A percentile compares a stretch with the other conserved stretches of the same genome.
Evolutionary conservation across 208 protist species (phyloP).

Genomic region (Trypanosoma lewisi): DNA sequence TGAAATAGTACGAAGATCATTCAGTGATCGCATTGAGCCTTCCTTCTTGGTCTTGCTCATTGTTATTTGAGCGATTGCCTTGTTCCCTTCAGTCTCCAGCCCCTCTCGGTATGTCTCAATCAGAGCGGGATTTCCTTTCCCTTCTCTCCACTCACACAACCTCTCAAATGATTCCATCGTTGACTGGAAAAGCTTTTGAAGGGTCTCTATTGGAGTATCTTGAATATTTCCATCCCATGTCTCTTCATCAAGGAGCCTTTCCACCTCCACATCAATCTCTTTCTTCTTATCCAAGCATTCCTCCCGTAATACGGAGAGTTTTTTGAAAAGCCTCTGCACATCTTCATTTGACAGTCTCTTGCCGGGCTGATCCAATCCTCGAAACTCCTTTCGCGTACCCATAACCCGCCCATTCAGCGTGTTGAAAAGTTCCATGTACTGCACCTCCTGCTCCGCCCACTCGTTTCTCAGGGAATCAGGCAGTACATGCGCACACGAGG

Average conservation of each 20-base stretch:
- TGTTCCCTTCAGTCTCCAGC: constrained; percentile 12
- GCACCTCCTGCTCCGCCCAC: background rate
- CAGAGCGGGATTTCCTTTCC: background rate
- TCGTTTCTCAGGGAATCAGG: constrained; percentile 15
- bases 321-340: background rate
- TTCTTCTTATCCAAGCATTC: constrained; percentile 7
- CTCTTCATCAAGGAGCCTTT: background rate
- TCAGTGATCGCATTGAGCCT: background rate
- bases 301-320: constrained; percentile 9
- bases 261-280: constrained; percentile 2
- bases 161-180: constrained; percentile 21
- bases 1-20: constrained; percentile 22
- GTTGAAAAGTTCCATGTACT: constrained; percentile 3
- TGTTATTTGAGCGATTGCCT: constrained; percentile 7
- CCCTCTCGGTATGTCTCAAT: constrained; percentile 18
- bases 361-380: background rate
- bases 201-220: constrained; percentile 3
- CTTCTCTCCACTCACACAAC: constrained; percentile 1
- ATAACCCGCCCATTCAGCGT: background rate
- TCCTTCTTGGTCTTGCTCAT: background rate
- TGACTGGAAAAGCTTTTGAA: constrained; percentile 12
- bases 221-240: background rate
- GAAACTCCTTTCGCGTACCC: constrained; percentile 3
- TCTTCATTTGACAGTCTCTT: background rate
- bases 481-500: constrained; percentile 6